Evolutionary conservation across 108 stramenopile species (phyloP).

Genomic region (Aureococcus anophagefferens): DNA sequence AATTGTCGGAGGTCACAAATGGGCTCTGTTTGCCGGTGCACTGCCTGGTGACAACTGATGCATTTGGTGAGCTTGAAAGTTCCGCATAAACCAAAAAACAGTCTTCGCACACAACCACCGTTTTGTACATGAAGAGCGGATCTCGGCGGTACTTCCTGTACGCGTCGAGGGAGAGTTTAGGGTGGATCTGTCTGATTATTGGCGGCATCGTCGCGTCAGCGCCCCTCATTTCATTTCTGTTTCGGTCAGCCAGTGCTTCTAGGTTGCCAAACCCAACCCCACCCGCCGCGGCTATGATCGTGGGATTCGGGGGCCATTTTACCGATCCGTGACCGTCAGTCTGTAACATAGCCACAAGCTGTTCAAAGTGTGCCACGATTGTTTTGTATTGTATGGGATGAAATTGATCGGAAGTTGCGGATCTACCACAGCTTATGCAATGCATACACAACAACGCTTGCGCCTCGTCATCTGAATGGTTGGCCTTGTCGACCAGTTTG

Average conservation of each 20-base stretch:
- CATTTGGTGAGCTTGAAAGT: slow-evolving; percentile 29
- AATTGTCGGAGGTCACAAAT: too few species aligned
- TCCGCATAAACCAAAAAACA: slow-evolving; percentile 66
- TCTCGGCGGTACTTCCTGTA: slow-evolving; percentile 55
- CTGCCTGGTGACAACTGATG: too few species aligned
- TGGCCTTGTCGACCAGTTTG: slow-evolving; percentile 49
- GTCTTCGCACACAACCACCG: slow-evolving; percentile 55
- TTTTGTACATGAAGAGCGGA: slow-evolving; percentile 63
- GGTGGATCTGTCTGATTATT: slow-evolving; percentile 54
- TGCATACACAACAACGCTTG: slow-evolving; percentile 26
- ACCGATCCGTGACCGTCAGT: too few species aligned
- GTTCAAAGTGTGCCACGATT: slow-evolving; percentile 62
- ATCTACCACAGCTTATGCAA: slow-evolving; percentile 53
- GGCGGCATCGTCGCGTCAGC: slow-evolving; percentile 63
- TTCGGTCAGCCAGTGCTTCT: too few species aligned
- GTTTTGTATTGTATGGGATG: slow-evolving; percentile 63
- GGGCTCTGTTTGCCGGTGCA: too few species aligned
- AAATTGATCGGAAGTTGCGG: slow-evolving; percentile 30
- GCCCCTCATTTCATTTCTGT: too few species aligned
- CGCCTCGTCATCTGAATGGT: slow-evolving; percentile 30
- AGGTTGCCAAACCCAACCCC: slow-evolving; percentile 65
- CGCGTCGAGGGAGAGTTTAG: slow-evolving; percentile 41
- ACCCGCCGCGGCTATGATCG: slow-evolving; percentile 57
- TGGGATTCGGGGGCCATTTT: slow-evolving; percentile 58
- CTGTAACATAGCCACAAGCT: slow-evolving; percentile 27